phyloP scores from a whole-genome alignment of 1,284 basidiomycete species.

The Pascua guehoae region DNA sequence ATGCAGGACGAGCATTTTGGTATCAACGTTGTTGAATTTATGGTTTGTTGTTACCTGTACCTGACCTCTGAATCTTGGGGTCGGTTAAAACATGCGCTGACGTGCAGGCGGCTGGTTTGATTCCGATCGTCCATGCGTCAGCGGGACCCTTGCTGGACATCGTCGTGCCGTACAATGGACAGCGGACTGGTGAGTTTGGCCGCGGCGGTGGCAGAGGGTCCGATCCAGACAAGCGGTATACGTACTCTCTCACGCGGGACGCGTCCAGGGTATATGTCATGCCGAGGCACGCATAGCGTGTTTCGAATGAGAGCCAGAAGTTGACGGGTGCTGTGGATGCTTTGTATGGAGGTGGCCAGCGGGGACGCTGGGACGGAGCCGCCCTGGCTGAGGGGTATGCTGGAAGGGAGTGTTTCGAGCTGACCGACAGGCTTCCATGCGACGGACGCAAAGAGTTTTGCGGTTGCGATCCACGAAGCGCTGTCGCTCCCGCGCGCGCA shows the following conservation, averaged over 20 bases:
- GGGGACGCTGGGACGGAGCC: not conserved
- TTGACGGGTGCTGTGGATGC: not conserved
- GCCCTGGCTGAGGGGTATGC: too few species aligned
- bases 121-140: constrained; percentile 88
- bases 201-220: too few species aligned
- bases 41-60: constrained; percentile 58
- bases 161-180: constrained; percentile 68
- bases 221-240: too few species aligned
- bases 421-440: constrained; percentile 74
- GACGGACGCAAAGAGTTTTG: constrained; percentile 64
- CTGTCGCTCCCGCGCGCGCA: constrained; percentile 60
- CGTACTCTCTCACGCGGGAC: too few species aligned
- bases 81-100: not conserved
- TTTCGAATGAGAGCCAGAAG: too few species aligned
- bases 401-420: not conserved
- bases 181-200: constrained; percentile 60
- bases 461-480: constrained; percentile 63
- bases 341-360: not conserved
- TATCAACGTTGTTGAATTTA: constrained; percentile 96
- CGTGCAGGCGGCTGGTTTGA: constrained; percentile 79
- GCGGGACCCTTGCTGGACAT: constrained; percentile 91
- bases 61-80: not conserved
- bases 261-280: too few species aligned
- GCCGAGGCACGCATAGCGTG: too few species aligned
- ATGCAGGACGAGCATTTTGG: constrained; percentile 99